A percentile compares a stretch with the other conserved stretches of the same genome.
Evolutionary conservation across 495 filamentous ascomycete species (phyloP).

Genomic region (Hypoxylon rickii): DNA sequence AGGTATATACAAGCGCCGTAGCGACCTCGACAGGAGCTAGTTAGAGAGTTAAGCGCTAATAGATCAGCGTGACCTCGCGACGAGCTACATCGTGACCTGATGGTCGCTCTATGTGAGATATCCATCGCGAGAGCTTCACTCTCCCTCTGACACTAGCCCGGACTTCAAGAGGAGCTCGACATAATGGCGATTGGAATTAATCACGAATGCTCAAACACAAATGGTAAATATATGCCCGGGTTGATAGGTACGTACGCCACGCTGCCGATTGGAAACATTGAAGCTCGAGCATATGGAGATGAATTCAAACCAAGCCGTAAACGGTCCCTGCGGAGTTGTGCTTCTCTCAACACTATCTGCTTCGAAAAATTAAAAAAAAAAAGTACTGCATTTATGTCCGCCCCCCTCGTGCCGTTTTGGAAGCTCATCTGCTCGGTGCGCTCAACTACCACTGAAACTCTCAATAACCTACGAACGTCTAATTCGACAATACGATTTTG

Average conservation of each 20-base stretch:
- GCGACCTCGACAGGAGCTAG: too few species aligned
- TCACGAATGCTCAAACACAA: too few species aligned
- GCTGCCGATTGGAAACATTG: background rate
- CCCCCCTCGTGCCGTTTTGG: background rate
- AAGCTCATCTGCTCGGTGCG: background rate
- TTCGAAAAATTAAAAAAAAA: background rate
- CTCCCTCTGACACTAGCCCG: too few species aligned
- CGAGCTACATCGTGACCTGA: too few species aligned
- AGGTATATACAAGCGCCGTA: too few species aligned
- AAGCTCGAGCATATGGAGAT: background rate
- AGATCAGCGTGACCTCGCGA: too few species aligned
- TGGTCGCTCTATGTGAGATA: too few species aligned
- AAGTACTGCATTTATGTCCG: conserved; percentile 5
- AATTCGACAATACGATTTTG: background rate
- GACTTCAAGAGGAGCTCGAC: too few species aligned
- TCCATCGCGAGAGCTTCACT: too few species aligned
- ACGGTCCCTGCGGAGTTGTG: background rate
- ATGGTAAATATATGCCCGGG: too few species aligned
- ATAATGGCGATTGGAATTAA: too few species aligned
- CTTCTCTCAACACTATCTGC: conserved; percentile 13
- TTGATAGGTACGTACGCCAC: background rate
- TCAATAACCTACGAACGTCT: background rate
- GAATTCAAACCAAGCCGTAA: background rate
- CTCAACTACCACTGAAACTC: background rate
- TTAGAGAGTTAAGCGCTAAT: too few species aligned